Evolutionary conservation across 2,329 filamentous ascomycete genomes (phyloP), one percentile per base, ranked within the genome.

Genomic region (Onygena corvina): DNA sequence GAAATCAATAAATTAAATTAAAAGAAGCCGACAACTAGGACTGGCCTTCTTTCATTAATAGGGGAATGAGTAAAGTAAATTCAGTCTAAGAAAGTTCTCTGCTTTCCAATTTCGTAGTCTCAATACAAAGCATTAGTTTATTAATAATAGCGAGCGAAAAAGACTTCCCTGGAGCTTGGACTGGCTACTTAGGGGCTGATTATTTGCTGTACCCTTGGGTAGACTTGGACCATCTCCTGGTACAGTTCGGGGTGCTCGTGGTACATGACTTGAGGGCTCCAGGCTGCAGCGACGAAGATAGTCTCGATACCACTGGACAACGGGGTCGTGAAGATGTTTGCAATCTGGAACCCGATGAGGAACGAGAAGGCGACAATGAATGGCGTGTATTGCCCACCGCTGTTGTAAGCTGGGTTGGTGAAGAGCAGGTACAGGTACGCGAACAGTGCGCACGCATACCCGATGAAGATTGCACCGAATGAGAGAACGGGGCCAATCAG

Each of bases 291-390:
- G 0, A 94, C 86, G 58, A 95, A 95, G 53, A 94, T 85, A 0
- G 89, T 93, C 57, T 94, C 85, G 54, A 94, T 79, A n/a, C 90
- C 90, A 59, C 83, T 89, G 54, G 82, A 82, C 50, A 96, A 73
- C 1, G 90, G 90, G 0, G 86, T 90, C 29, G 90, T 85, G 68
- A 95, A 93, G 55, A 94, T 79, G 64, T 93, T 84, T 63, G 83
- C 84, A 52, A 95, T 84, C 65, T 95, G 90, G 56, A 94, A 69
- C 4, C 90, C 90, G 55, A 95, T 89, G 47, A 95, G 70, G 69
- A 95, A 94, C 0, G 87, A 73, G 64, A 90, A 93, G 0, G 86
- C 86, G 62, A 94, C 77, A 14, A 94, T 76, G 6, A 93, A 80
- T 0, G 83, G 74, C 0, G 86, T 92, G 63, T 81, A 93, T 8